Conservation (phyloP, 2,329 filamentous ascomycete genomes). For the Aspergillus costaricaensis region DNA sequence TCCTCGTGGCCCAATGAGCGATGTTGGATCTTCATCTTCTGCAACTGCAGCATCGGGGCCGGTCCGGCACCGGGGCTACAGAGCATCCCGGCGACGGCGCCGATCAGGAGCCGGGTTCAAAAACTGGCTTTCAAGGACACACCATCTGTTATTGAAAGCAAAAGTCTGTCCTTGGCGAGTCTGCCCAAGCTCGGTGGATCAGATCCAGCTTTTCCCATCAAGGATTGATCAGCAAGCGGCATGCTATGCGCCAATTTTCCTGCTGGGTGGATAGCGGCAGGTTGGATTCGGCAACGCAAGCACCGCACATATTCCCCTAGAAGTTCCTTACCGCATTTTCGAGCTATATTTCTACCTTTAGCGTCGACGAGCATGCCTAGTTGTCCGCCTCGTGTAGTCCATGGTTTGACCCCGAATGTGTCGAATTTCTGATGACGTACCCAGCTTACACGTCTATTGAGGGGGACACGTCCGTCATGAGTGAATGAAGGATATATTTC, state of each 20-base stretch:
- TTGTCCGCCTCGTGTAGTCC: background rate
- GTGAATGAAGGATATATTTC: background rate
- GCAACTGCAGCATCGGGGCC: constrained; percentile 2
- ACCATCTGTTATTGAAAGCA: background rate
- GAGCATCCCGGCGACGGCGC: background rate
- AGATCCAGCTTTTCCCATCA: background rate
- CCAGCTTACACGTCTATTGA: background rate
- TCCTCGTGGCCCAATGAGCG: constrained; percentile 1
- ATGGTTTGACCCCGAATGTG: background rate
- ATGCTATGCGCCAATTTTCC: background rate
- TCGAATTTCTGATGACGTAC: background rate
- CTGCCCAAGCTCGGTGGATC: background rate
- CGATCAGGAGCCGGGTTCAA: constrained; percentile 4
- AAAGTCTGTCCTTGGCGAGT: background rate
- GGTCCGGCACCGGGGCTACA: constrained; percentile 1
- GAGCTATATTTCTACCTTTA: background rate
- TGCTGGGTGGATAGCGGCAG: background rate
- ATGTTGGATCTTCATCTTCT: background rate
- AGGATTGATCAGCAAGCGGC: background rate
- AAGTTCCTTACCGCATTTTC: background rate
- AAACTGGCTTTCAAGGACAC: background rate
- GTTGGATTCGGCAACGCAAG: background rate
- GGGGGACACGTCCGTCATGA: background rate
- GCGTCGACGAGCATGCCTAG: background rate
- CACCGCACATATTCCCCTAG: background rate